A percentile compares a stretch with the other conserved stretches of the same genome.
These are phyloP conservation scores for Leccinum subfulvum DNA, from an alignment of 1,284 basidiomycete species.

Conservation along the genomic window DNA sequence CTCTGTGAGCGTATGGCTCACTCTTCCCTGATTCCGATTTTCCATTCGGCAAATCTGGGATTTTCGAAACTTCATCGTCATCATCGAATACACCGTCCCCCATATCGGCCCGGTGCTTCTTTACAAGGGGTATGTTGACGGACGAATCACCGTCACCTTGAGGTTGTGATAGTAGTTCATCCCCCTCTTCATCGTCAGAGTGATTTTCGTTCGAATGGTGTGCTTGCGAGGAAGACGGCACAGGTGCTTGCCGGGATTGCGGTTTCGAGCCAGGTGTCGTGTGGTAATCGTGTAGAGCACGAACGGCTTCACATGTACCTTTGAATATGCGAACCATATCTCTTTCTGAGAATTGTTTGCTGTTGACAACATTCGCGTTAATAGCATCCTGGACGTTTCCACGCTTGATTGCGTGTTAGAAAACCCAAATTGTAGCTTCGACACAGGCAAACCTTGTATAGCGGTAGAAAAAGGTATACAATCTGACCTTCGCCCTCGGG, in stretches of 20 bases:
- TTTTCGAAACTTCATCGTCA: slow-evolving; percentile 61
- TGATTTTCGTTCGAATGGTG: slow-evolving; percentile 26
- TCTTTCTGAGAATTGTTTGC: slow-evolving; percentile 81
- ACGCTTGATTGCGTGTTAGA: slow-evolving; percentile 44
- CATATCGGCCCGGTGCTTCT: slow-evolving; percentile 48
- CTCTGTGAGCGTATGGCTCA: slow-evolving; percentile 92
- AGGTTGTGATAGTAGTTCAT: slow-evolving; percentile 67
- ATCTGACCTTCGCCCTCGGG: slow-evolving; percentile 91
- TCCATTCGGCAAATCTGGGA: slow-evolving; percentile 33
- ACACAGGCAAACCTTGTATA: slow-evolving; percentile 64
- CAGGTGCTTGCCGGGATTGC: slow-evolving; percentile 28
- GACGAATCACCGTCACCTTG: slow-evolving; percentile 58
- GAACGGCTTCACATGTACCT: slow-evolving; percentile 90
- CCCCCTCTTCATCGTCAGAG: slow-evolving; percentile 44
- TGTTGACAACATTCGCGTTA: slow-evolving; percentile 81
- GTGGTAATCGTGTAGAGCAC: slow-evolving; percentile 89
- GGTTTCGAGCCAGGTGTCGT: slow-evolving; percentile 42
- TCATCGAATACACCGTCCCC: slow-evolving; percentile 72
- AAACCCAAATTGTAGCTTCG: slow-evolving; percentile 1
- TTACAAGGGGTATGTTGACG: slow-evolving; percentile 48
- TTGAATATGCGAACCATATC: slow-evolving; percentile 89
- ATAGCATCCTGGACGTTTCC: slow-evolving; percentile 97
- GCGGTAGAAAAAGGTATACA: slow-evolving; percentile 89
- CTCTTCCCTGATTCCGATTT: slow-evolving; percentile 40
- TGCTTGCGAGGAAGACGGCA: slow-evolving; percentile 26